Conservation (phyloP, 495 filamentous ascomycete genomes). For the Talaromyces ruber region DNA sequence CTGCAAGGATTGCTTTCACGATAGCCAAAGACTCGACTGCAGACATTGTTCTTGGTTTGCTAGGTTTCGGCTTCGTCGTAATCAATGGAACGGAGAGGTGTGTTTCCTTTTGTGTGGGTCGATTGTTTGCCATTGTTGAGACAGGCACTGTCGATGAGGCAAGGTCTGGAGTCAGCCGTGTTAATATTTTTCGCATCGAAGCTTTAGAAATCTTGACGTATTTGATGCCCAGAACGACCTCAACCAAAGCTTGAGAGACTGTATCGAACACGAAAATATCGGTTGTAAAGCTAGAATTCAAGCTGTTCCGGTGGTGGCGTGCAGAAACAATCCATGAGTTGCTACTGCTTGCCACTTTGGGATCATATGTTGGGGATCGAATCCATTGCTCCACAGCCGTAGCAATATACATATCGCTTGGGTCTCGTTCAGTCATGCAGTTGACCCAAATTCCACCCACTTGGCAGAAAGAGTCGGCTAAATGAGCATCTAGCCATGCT, state of each 20-base stretch:
- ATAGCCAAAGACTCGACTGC: not conserved
- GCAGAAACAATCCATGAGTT: constrained; percentile 24
- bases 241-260: constrained; percentile 9
- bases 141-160: too few species aligned
- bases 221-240: constrained; percentile 33
- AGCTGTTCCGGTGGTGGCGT: constrained; percentile 1
- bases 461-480: constrained; percentile 38
- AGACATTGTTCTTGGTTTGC: not conserved
- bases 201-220: constrained; percentile 31
- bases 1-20: constrained; percentile 18
- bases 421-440: constrained; percentile 33
- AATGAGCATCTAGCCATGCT: constrained; percentile 28
- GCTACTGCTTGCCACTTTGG: constrained; percentile 12
- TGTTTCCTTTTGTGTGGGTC: not conserved
- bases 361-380: too few species aligned
- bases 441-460: constrained; percentile 45
- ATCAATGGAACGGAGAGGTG: not conserved
- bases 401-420: constrained; percentile 38
- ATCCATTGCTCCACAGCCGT: constrained; percentile 38
- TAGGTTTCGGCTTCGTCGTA: constrained; percentile 6
- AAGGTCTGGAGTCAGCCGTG: constrained; percentile 5
- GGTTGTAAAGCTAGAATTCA: constrained; percentile 8
- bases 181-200: constrained; percentile 28
- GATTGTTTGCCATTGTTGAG: too few species aligned
- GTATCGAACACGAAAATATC: constrained; percentile 19